Evolutionary conservation across 2,329 filamentous ascomycete species (phyloP).

Genomic region (Fusarium coicis): DNA sequence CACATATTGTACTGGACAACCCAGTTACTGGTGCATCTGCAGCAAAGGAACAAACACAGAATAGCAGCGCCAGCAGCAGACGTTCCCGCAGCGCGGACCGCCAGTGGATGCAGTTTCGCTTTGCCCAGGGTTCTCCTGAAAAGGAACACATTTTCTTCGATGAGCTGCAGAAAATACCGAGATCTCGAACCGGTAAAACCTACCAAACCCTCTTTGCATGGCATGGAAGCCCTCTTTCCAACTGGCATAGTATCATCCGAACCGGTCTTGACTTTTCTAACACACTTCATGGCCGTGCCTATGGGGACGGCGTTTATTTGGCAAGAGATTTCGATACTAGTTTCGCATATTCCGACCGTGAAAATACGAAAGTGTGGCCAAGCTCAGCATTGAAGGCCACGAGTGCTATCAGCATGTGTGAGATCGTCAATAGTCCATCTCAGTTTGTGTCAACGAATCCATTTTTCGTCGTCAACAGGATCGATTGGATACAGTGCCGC

Average conservation of each 20-base stretch:
- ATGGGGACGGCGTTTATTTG: constrained; percentile 85
- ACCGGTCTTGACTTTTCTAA: constrained; percentile 80
- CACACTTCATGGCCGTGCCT: constrained; percentile 72
- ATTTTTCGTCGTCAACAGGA: constrained; percentile 77
- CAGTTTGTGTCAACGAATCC: constrained; percentile 67
- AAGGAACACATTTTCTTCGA: constrained; percentile 81
- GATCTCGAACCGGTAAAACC: constrained; percentile 46
- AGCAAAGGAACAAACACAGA: constrained; percentile 9
- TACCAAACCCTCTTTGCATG: constrained; percentile 84
- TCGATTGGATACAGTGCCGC: constrained; percentile 90
- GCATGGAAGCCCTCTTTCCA: constrained; percentile 80
- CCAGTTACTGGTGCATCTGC: constrained; percentile 36
- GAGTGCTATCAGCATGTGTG: constrained; percentile 78
- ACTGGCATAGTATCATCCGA: constrained; percentile 92
- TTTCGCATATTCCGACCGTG: constrained; percentile 10
- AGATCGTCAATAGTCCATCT: constrained; percentile 79
- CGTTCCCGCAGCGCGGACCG: constrained; percentile 70
- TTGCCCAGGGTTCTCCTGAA: constrained; percentile 88
- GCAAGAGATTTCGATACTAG: constrained; percentile 52
- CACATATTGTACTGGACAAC: constrained; percentile 83
- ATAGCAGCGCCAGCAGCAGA: constrained; percentile 24
- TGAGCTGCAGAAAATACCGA: constrained; percentile 61
- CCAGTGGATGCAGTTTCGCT: constrained; percentile 81
- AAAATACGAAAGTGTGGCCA: constrained; percentile 62
- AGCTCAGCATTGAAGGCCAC: constrained; percentile 71